A percentile compares a stretch with the other conserved stretches of the same genome.
These are phyloP conservation scores for Solanum sejunctum DNA, from an alignment of 257 asterid genomes.

Conservation along the genomic window DNA sequence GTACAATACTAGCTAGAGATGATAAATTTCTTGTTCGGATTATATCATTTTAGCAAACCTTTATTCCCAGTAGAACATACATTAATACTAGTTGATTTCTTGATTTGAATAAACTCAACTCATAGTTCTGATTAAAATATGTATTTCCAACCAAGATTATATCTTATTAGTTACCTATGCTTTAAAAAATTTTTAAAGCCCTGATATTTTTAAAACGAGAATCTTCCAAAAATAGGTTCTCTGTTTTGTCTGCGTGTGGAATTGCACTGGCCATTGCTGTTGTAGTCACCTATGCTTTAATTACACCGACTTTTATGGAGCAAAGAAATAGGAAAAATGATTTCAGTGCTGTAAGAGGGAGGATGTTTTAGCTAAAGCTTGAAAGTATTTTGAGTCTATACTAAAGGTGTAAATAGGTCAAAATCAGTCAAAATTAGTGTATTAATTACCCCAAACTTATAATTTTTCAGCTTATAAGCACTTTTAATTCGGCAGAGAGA, in stretches of 20 bases:
- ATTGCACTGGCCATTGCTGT: no score
- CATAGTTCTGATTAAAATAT: neutral
- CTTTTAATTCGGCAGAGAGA: neutral
- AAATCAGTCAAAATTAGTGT: neutral
- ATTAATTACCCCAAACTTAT: no score
- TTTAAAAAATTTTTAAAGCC: neutral
- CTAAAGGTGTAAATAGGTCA: neutral
- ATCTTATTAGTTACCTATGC: neutral
- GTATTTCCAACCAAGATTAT: neutral
- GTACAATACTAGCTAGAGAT: neutral
- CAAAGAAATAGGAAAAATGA: neutral
- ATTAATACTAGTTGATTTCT: neutral
- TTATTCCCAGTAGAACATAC: neutral
- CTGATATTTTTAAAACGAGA: no score
- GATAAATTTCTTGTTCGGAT: neutral
- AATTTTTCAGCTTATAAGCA: neutral
- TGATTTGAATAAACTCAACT: neutral
- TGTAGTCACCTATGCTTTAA: neutral
- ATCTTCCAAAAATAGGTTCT: no score
- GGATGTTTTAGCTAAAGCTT: neutral
- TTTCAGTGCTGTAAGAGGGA: neutral
- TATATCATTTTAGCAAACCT: neutral
- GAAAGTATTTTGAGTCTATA: neutral
- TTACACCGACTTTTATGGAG: neutral
- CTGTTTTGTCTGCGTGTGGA: no score